phyloP scores from a whole-genome alignment of 441 rosid genomes.

The Brassica hybrid region DNA sequence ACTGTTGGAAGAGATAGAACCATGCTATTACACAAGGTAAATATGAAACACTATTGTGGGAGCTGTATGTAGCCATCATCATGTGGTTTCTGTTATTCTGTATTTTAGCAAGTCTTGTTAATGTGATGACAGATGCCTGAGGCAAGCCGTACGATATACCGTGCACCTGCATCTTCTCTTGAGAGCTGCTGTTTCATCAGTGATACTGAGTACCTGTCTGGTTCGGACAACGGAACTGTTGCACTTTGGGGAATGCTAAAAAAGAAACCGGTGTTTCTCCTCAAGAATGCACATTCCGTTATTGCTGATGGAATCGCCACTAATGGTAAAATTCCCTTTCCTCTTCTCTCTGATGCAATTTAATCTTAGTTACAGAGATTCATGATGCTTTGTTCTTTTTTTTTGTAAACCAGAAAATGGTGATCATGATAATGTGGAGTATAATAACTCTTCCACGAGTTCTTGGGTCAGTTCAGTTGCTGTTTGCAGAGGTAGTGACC shows the following conservation, averaged over 20 bases:
- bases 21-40: conserved; percentile 84
- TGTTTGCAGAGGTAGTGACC: conserved; percentile 87
- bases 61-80: not conserved
- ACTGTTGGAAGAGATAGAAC: conserved; percentile 88
- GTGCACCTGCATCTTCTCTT: conserved; percentile 81
- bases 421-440: conserved; percentile 30
- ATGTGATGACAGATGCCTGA: conserved; percentile 71
- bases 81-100: conserved; percentile 24
- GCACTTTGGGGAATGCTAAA: conserved; percentile 71
- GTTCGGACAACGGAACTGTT: conserved; percentile 92
- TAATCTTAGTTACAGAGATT: not conserved
- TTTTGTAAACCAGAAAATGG: not conserved
- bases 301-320: conserved; percentile 36
- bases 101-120: conserved; percentile 7
- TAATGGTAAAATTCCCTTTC: conserved; percentile 35
- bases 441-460: conserved; percentile 45
- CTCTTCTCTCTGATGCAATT: conserved; percentile 10
- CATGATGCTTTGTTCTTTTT: not conserved
- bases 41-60: not conserved
- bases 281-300: conserved; percentile 78
- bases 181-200: conserved; percentile 91
- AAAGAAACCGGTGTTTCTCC: conserved; percentile 77
- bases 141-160: conserved; percentile 67
- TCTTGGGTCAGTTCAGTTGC: conserved; percentile 90
- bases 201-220: conserved; percentile 85